Evolutionary conservation across 1,284 basidiomycete genomes (phyloP), one percentile per base, ranked within the genome.

Genomic region (Pyrrhoderma lamaoense): DNA sequence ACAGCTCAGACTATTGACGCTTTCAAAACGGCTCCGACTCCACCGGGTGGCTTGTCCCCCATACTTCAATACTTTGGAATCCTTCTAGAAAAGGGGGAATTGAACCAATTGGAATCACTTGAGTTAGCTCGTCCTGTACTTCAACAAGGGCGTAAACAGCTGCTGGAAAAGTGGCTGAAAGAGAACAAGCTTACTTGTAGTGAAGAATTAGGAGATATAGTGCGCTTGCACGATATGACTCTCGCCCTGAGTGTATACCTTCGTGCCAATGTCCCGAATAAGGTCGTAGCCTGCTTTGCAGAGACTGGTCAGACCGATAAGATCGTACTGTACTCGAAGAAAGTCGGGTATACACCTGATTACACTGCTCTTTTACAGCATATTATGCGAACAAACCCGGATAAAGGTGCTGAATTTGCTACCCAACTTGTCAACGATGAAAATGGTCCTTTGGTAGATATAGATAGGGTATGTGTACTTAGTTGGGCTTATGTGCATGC

Each of bases 151-250:
- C 84, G 94, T 64, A 99, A 99, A 72, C 93, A 98, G 64, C 74
- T 99, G 42, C 77, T 99, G 22, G 96, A 99, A 73, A 99, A 99
- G 66, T 99, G 96, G 96, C 73, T 99, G 59, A 99, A 99, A 73
- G 96, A 99, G 77, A 97, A 97, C 75, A 99, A 99, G 81, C 85
- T 99, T 58, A 95, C 96, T 56, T 99, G 96, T 74, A 93, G 88
- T 63, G 96, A 99, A 70, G 95, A 99, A 70, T 85, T 99, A 16
- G 96, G 96, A 55, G 96, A 99, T 67, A 90, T 99, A 58, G 96
- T 98, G 51, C 87, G 96, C 47, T 71, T 87, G 44, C 86, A 93
- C 66, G 96, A 99, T 68, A 93, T 99, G 89, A 98, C 93, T 4
- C 80, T 99, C 53, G 96, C 96, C n/a, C 79, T 99, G 48, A 96